These are phyloP conservation scores for Sporothrix sp. DNA, from an alignment of 2,329 filamentous ascomycete genomes.

Conservation along the genomic window DNA sequence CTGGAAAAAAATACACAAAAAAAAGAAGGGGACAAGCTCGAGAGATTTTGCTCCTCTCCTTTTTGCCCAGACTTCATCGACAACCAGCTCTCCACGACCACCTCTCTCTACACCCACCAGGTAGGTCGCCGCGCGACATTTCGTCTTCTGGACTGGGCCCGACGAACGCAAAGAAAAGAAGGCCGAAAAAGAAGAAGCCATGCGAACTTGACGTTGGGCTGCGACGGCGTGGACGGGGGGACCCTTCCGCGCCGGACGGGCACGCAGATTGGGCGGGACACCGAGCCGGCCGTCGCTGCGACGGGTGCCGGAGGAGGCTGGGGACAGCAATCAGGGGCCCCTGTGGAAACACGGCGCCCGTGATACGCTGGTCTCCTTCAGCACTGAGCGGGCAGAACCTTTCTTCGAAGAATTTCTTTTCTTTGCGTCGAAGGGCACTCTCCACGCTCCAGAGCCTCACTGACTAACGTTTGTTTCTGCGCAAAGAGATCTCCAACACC, in stretches of 20 bases:
- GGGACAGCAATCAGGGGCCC: slow-evolving; percentile 49
- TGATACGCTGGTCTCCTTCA: slow-evolving; percentile 57
- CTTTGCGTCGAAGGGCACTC: slow-evolving; percentile 49
- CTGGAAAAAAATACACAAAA: slow-evolving; percentile 4
- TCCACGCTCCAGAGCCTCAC: slow-evolving; percentile 53
- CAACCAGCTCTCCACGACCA: slow-evolving; percentile 8
- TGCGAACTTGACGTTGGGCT: background rate
- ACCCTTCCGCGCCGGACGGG: background rate
- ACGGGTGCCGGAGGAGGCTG: slow-evolving; percentile 37
- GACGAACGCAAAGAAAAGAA: slow-evolving; percentile 18
- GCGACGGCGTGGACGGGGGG: background rate
- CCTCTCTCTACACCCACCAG: slow-evolving; percentile 8
- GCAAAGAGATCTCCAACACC: slow-evolving; percentile 49
- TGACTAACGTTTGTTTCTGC: slow-evolving; percentile 46
- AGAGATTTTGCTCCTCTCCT: background rate
- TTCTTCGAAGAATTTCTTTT: slow-evolving; percentile 28
- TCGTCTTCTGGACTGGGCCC: slow-evolving; percentile 22
- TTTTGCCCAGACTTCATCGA: background rate
- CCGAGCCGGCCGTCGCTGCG: slow-evolving; percentile 2
- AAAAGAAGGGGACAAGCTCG: slow-evolving; percentile 2
- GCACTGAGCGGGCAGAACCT: slow-evolving; percentile 62
- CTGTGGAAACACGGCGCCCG: slow-evolving; percentile 4
- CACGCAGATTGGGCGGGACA: slow-evolving; percentile 1
- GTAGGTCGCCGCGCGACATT: slow-evolving; percentile 9
- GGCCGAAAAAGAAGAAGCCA: slow-evolving; percentile 2